Percentiles rank a stretch among this genome's conserved stretches.
Evolutionary conservation across 345 rosid genomes (phyloP).

Genomic region (Rubroshorea leprosula): DNA sequence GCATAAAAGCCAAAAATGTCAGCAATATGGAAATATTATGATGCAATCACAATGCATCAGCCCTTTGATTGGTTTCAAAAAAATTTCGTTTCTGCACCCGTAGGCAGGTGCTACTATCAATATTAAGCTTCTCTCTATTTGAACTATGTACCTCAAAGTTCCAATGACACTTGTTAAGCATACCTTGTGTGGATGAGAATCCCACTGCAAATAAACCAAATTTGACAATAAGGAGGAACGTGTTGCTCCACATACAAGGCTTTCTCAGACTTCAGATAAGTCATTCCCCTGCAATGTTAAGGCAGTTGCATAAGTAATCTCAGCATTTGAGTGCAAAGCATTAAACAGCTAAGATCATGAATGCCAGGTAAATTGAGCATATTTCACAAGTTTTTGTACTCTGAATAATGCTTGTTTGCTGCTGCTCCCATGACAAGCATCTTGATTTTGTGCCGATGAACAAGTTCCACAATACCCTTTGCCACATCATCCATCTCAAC

Average conservation of each 20-base stretch:
- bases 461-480: conserved; percentile 41
- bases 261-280: conserved; percentile 49
- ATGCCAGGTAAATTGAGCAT: neutral
- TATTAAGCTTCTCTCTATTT: no score
- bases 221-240: conserved; percentile 42
- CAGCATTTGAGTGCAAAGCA: neutral
- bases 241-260: conserved; percentile 45
- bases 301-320: conserved; percentile 9
- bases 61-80: neutral
- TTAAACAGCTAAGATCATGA: neutral
- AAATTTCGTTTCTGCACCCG: no score
- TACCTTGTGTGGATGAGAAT: conserved; percentile 24
- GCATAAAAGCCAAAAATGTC: neutral
- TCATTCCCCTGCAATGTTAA: conserved; percentile 48
- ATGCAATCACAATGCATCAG: neutral
- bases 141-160: neutral
- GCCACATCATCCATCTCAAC: conserved; percentile 29
- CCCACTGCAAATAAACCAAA: conserved; percentile 54
- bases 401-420: conserved; percentile 44
- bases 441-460: conserved; percentile 24
- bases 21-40: neutral
- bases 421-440: conserved; percentile 75
- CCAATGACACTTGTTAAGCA: neutral
- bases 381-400: conserved; percentile 24
- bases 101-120: neutral